Conservation (phyloP, 768 basidiomycete species). For the Galerina sulciceps region DNA sequence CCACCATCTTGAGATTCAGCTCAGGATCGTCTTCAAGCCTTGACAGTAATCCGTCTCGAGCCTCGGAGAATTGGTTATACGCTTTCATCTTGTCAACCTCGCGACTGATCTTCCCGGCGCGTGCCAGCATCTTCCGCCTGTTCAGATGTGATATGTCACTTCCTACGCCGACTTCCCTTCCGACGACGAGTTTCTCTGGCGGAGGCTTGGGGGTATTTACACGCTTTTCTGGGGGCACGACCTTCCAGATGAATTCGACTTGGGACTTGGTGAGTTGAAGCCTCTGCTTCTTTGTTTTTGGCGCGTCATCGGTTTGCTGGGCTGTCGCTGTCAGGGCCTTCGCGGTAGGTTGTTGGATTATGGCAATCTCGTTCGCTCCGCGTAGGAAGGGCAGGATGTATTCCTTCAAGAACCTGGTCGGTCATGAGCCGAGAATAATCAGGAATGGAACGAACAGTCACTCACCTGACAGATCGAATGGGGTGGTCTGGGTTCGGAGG, state of each 20-base stretch:
- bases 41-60: not conserved
- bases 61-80: not conserved
- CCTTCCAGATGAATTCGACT: slow-evolving; percentile 21
- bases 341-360: slow-evolving; percentile 37
- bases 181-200: slow-evolving; percentile 40
- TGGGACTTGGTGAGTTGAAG: slow-evolving; percentile 12
- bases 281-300: slow-evolving; percentile 9
- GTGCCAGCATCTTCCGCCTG: slow-evolving; percentile 50
- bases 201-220: slow-evolving; percentile 18
- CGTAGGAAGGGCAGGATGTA: slow-evolving; percentile 52
- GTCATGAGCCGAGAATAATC: not conserved
- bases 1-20: not conserved
- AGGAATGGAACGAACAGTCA: not conserved
- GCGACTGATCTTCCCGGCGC: slow-evolving; percentile 47
- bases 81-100: slow-evolving; percentile 44
- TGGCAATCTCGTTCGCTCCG: slow-evolving; percentile 44
- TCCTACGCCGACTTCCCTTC: slow-evolving; percentile 47
- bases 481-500: slow-evolving; percentile 50
- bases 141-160: slow-evolving; percentile 63
- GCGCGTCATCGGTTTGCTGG: slow-evolving; percentile 14
- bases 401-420: slow-evolving; percentile 56
- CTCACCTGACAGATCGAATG: slow-evolving; percentile 59
- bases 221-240: slow-evolving; percentile 14
- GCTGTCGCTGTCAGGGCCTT: slow-evolving; percentile 20
- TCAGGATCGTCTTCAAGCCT: slow-evolving; percentile 1